Evolutionary conservation across 2,329 filamentous ascomycete species (phyloP).

Genomic region (Exserohilum rostratum): DNA sequence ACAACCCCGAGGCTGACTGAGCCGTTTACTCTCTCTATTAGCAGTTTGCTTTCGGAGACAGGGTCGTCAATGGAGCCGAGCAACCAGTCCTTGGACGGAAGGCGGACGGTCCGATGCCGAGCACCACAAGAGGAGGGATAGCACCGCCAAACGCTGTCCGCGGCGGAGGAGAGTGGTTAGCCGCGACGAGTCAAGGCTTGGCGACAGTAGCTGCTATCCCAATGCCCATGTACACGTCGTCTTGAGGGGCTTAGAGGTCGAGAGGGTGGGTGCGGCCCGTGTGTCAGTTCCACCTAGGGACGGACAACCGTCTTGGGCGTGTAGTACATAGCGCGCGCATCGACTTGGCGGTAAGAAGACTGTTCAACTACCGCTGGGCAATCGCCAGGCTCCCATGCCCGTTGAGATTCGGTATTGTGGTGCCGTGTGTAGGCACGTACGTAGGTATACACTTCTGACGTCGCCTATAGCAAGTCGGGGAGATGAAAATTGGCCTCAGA

Average conservation of each 20-base stretch:
- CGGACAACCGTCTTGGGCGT: not conserved
- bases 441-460: too few relatives aligned
- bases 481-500: not conserved
- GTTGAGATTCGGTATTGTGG: slow-evolving; percentile 4
- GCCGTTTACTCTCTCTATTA: not conserved
- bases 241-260: slow-evolving; percentile 18
- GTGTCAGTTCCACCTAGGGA: not conserved
- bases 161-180: not conserved
- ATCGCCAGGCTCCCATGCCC: slow-evolving; percentile 2
- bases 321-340: too few relatives aligned
- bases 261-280: not conserved
- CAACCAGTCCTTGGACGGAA: slow-evolving; percentile 20
- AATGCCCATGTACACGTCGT: slow-evolving; percentile 15
- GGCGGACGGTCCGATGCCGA: slow-evolving; percentile 28
- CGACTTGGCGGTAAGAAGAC: not conserved
- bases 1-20: too few relatives aligned
- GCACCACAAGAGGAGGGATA: slow-evolving; percentile 4
- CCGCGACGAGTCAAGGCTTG: slow-evolving; percentile 13
- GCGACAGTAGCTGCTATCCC: slow-evolving; percentile 2
- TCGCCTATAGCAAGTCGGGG: not conserved
- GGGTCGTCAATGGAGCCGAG: not conserved
- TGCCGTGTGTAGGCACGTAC: not conserved
- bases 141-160: slow-evolving; percentile 1
- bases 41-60: slow-evolving; percentile 5
- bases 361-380: not conserved